Evolutionary conservation across 2,329 filamentous ascomycete species (phyloP).

Genomic region (Trematosphaeria pertusa): DNA sequence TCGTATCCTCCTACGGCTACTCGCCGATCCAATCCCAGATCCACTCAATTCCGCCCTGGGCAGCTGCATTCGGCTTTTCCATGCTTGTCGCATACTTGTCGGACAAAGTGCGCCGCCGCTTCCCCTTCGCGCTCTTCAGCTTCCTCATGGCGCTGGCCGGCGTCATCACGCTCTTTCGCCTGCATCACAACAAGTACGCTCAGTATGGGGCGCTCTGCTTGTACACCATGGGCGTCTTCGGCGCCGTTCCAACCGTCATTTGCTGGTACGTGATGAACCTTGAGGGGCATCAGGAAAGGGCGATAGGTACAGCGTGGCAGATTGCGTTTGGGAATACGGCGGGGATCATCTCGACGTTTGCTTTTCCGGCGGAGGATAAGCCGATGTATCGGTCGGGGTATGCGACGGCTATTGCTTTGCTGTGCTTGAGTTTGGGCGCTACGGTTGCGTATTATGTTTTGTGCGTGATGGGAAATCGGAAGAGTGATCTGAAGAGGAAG

Average conservation of each 20-base stretch:
- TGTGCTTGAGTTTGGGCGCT: too few relatives aligned
- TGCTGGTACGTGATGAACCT: constrained; percentile 50
- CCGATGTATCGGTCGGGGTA: constrained; percentile 57
- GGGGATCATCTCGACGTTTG: constrained; percentile 56
- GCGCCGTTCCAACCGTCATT: constrained; percentile 29
- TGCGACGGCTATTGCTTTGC: too few relatives aligned
- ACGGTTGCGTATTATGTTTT: too few relatives aligned
- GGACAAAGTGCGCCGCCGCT: constrained; percentile 46
- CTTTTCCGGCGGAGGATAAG: constrained; percentile 53
- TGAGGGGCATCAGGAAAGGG: constrained; percentile 60
- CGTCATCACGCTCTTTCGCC: constrained; percentile 62
- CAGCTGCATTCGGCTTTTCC: constrained; percentile 15
- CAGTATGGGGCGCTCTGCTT: constrained; percentile 43
- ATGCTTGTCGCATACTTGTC: constrained; percentile 49
- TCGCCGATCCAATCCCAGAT: constrained; percentile 32
- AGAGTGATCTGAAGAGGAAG: too few relatives aligned
- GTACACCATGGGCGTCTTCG: constrained; percentile 40
- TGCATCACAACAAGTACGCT: constrained; percentile 33
- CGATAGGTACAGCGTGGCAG: constrained; percentile 58
- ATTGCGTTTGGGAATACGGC: constrained; percentile 54
- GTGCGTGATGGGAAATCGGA: too few relatives aligned
- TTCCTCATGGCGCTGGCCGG: constrained; percentile 53
- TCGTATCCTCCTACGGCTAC: constrained; percentile 32
- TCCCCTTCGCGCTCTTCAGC: constrained; percentile 59
- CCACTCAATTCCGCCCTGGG: constrained; percentile 32